Conservation (phyloP, 306 rosid species). For the Quercus parvula region DNA sequence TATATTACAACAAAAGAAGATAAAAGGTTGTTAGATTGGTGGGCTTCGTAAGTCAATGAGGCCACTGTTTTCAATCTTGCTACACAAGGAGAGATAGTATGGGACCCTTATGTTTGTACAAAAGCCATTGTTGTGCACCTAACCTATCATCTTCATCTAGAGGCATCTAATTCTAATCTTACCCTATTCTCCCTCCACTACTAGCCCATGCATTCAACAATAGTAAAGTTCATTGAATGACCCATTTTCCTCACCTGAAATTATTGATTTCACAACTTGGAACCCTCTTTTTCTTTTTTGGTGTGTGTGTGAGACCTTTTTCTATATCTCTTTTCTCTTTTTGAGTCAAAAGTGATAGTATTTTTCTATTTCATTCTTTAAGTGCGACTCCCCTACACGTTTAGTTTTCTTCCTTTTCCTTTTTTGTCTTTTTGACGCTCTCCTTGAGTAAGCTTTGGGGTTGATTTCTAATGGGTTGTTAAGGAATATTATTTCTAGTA, state of each 20-base stretch:
- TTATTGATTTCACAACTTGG: neutral
- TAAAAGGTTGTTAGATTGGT: neutral
- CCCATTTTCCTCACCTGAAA: neutral
- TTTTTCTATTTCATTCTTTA: neutral
- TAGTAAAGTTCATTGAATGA: neutral
- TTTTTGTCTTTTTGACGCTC: neutral
- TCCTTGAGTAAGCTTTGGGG: neutral
- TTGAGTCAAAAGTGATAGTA: neutral
- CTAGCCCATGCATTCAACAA: too few relatives aligned
- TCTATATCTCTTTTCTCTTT: neutral
- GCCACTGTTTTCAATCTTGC: too few relatives aligned
- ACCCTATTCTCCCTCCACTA: too few relatives aligned
- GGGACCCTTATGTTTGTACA: too few relatives aligned
- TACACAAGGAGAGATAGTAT: too few relatives aligned
- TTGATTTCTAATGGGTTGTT: neutral
- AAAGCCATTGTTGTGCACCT: too few relatives aligned
- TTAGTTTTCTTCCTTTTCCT: neutral
- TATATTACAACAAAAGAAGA: too few relatives aligned
- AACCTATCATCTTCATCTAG: too few relatives aligned
- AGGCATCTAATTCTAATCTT: too few relatives aligned
- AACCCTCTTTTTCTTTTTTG: neutral
- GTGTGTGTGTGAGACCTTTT: neutral
- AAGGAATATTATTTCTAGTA: neutral
- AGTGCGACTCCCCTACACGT: neutral
- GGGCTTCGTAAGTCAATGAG: neutral